Base-by-base conservation (phyloP, 1,284 basidiomycete species). In the Tilletia walkeri region DNA sequence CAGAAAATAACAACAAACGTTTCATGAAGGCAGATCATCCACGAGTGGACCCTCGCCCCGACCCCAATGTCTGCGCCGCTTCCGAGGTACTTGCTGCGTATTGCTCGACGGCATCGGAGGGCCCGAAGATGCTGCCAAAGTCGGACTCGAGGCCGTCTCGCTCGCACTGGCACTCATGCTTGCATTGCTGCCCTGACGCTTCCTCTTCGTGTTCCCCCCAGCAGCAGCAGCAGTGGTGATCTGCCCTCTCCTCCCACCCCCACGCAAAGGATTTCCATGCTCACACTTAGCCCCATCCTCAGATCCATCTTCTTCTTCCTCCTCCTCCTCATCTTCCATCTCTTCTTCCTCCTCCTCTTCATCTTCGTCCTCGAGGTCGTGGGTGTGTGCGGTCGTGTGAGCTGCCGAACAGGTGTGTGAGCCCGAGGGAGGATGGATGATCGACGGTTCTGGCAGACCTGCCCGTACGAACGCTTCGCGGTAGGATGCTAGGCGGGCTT, bases 11-110 rank as follows among this genome's bases (percentile, higher is more conserved):
- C 24, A 30, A 30, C 24, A 30, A 30, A 30, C 24, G 2, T 30
- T 45, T 45, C 41, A 45, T 3, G 6, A 14, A 45, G 41, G 41
- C 6, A 45, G 41, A 14, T 45, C 41, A 14, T 45, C 41, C 41
- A 45, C 41, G 41, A 53, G 50, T 3, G 50, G 50, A 18, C 50
- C 59, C 30, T 63, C 59, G 30, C 59, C 59, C 6, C 59, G 59
- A 12, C 59, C 59, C 59, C 59, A 63, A 41, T 63, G 59, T 39
- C 59, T 38, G 14, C 59, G 12, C 30, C 59, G 59, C 38, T 63
- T 63, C 38, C 59, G 34, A 38, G 59, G 36, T 34, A n/a, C 38
- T 14, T 56, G 54, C 30, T 36, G n/a, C n/a, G n/a, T n/a, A n/a
- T 10, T 45, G 41, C 41, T 45, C 41, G 41, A 45, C 24, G 24